Conservation (phyloP, 148 eudicot genomes). For the Cornus controversa region DNA sequence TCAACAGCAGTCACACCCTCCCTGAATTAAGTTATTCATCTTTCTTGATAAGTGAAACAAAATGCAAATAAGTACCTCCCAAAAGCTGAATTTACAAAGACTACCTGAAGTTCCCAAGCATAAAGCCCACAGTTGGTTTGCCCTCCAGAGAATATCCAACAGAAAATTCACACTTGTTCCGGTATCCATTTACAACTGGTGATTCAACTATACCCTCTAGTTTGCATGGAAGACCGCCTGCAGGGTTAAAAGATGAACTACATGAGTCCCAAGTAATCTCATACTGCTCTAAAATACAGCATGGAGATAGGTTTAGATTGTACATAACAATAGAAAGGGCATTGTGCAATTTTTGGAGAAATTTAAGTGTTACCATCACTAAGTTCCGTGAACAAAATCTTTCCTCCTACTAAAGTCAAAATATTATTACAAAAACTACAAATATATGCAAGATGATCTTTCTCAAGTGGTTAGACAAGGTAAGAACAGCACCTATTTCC, state of each 20-base stretch:
- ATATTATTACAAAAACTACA: neutral
- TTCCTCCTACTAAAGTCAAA: neutral
- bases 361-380: neutral
- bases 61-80: neutral
- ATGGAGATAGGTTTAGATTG: neutral
- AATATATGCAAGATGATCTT: neutral
- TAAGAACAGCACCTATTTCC: slow-evolving; percentile 66
- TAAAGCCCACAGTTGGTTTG: slow-evolving; percentile 81
- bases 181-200: slow-evolving; percentile 78
- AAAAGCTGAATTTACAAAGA: neutral
- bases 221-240: slow-evolving; percentile 95
- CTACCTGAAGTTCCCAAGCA: slow-evolving; percentile 96
- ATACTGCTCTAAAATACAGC: neutral
- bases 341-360: slow-evolving; percentile 1
- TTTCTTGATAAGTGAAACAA: slow-evolving; percentile 2
- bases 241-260: slow-evolving; percentile 10
- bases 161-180: slow-evolving; percentile 97
- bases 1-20: slow-evolving; percentile 98
- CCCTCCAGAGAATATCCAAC: slow-evolving; percentile 82
- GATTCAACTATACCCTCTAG: slow-evolving; percentile 89
- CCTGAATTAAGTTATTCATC: slow-evolving; percentile 35
- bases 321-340: neutral
- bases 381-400: neutral
- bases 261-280: neutral
- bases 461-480: slow-evolving; percentile 6